These are phyloP conservation scores for Epichloe bromicola DNA, from an alignment of 2,329 filamentous ascomycete genomes.

Conservation along the genomic window DNA sequence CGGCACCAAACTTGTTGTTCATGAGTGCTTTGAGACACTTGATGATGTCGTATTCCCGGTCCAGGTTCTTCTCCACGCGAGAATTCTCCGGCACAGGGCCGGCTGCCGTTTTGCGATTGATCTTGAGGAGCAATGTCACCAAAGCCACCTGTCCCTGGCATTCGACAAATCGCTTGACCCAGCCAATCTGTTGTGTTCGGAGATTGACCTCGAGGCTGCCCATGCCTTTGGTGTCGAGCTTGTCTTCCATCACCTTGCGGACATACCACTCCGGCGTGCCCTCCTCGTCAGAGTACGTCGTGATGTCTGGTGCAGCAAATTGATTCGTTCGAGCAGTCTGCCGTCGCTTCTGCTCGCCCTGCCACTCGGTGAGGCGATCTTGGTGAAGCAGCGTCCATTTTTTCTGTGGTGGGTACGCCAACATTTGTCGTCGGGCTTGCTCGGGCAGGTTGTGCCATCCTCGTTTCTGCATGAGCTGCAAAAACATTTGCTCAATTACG, in stretches of 20 bases:
- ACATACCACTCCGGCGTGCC: slow-evolving; percentile 98
- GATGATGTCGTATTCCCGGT: slow-evolving; percentile 91
- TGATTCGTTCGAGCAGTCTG: slow-evolving; percentile 61
- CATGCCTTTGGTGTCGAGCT: slow-evolving; percentile 79
- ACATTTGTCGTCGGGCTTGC: slow-evolving; percentile 88
- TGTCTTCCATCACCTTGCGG: slow-evolving; percentile 90
- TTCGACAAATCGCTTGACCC: slow-evolving; percentile 94
- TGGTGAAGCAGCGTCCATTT: slow-evolving; percentile 98
- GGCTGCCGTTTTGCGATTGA: slow-evolving; percentile 73
- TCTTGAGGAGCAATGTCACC: slow-evolving; percentile 84
- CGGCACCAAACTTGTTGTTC: slow-evolving; percentile 99
- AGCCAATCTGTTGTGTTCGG: slow-evolving; percentile 90
- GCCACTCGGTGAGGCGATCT: slow-evolving; percentile 83
- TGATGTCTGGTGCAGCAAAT: slow-evolving; percentile 55
- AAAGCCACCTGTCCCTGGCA: slow-evolving; percentile 93
- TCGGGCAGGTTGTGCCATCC: slow-evolving; percentile 96
- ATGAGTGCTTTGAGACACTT: slow-evolving; percentile 95
- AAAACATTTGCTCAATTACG: slow-evolving; percentile 80
- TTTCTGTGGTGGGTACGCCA: slow-evolving; percentile 84
- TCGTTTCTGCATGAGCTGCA: slow-evolving; percentile 90
- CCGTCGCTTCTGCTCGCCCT: slow-evolving; percentile 84
- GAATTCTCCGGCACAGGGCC: slow-evolving; percentile 52
- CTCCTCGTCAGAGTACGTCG: slow-evolving; percentile 79
- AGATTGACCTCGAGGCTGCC: slow-evolving; percentile 89
- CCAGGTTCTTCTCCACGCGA: slow-evolving; percentile 62